These are phyloP conservation scores for Pythium graminicola DNA, from an alignment of 352 stramenopile species.

Conservation along the genomic window DNA sequence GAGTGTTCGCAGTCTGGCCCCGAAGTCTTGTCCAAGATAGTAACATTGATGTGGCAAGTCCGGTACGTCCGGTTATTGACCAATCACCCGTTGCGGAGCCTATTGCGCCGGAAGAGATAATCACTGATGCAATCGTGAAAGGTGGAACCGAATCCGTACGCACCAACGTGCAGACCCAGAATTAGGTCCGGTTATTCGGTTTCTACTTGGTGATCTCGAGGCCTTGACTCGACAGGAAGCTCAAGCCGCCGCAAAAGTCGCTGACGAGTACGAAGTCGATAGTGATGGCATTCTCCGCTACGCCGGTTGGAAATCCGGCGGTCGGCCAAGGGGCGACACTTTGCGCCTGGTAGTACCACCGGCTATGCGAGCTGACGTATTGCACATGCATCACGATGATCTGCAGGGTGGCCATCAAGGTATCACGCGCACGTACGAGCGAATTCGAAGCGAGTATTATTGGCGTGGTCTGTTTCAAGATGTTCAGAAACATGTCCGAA, in stretches of 20 bases:
- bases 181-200: not conserved
- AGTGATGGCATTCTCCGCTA: not conserved
- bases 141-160: conserved; percentile 1
- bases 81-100: not conserved
- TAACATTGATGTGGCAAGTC: no score
- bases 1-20: no score
- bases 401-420: conserved; percentile 15
- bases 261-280: conserved; percentile 3
- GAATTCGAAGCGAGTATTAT: conserved; percentile 6
- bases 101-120: not conserved
- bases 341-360: conserved; percentile 9
- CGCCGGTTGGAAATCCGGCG: not conserved
- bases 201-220: not conserved
- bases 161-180: conserved; percentile 2
- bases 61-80: no score
- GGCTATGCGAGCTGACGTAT: conserved; percentile 2
- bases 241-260: not conserved
- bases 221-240: not conserved
- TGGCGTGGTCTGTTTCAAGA: conserved; percentile 19
- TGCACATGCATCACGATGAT: conserved; percentile 6
- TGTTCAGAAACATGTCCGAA: not conserved
- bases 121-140: not conserved
- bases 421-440: conserved; percentile 11
- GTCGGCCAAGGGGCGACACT: conserved; percentile 1
- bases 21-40: no score